phyloP scores from a whole-genome alignment of 2,329 filamentous ascomycete genomes.

The Curvularia sp. region DNA sequence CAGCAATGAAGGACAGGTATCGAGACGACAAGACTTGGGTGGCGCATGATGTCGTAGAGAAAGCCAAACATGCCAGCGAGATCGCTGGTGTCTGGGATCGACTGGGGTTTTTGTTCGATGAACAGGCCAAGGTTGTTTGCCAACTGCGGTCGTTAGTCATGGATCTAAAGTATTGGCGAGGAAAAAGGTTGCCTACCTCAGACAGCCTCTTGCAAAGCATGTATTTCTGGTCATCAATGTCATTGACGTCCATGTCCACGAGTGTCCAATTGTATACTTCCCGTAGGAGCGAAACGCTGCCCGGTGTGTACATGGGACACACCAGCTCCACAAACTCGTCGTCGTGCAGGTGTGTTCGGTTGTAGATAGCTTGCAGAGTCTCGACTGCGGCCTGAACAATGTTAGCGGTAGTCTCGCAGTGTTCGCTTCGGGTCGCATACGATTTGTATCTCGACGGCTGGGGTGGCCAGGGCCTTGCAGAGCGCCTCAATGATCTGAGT shows the following conservation, averaged over 20 bases:
- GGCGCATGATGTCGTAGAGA: conserved; percentile 78
- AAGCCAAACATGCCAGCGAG: conserved; percentile 79
- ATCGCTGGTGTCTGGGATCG: conserved; percentile 70
- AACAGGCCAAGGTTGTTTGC: conserved; percentile 85
- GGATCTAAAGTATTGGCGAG: conserved; percentile 13
- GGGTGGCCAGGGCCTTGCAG: conserved; percentile 50
- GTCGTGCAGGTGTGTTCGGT: conserved; percentile 73
- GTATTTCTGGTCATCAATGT: conserved; percentile 91
- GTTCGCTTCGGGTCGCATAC: conserved; percentile 24
- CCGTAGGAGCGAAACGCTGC: conserved; percentile 73
- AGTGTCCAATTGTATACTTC: conserved; percentile 81
- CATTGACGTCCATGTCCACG: conserved; percentile 77
- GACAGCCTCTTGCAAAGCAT: conserved; percentile 91
- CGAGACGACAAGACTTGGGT: conserved; percentile 87
- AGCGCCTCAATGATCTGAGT: conserved; percentile 48
- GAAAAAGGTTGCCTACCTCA: conserved; percentile 65
- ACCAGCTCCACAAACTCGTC: conserved; percentile 80
- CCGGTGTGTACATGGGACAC: conserved; percentile 77
- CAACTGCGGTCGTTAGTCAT: conserved; percentile 62
- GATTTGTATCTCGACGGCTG: conserved; percentile 45
- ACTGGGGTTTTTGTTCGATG: conserved; percentile 76
- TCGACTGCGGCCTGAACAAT: conserved; percentile 67
- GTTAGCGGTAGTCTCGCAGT: conserved; percentile 24
- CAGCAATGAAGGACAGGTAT: conserved; percentile 91
- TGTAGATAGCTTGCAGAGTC: conserved; percentile 82